Evolutionary conservation across 225 moss, liverwort and hornwort species (phyloP), one percentile per base, ranked within the genome.

Genomic region (Straminergon stramineum): DNA sequence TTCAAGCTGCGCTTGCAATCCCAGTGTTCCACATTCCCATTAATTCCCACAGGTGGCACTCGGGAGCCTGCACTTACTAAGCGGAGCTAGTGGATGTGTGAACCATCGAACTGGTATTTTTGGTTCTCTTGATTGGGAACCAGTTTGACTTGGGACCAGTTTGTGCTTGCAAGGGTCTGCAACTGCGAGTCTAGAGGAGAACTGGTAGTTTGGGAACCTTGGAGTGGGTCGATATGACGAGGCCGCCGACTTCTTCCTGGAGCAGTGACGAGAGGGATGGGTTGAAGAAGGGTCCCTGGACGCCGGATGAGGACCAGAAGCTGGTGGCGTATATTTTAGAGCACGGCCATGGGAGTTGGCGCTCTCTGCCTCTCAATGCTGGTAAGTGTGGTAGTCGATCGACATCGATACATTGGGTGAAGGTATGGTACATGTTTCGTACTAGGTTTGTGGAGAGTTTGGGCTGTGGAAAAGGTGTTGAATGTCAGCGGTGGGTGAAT

Each of bases 281-380:
- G 75, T 61, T 93, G 88, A 94, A 94, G 93, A 94, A 94, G 88
- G 94, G 94, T 23, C 93, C 94, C 37, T 94, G 94, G 94, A 94
- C 93, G 65, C 94, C 93, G 14, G 93, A 93, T 56, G 94, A 94
- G 86, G 94, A 94, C 80, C 92, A 91, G 84, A 94, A 91, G 88
- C 93, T 94, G 71, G 86, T 93, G 81, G 91, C 89, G 15, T 91
- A 94, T 43, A 82, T 94, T 82, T 91, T 88, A 53, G 66, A 89
- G 65, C 91, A 89, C 74, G 94, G 92, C 34, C 94, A 91, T 19
- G 93, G 94, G 7, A 93, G 94, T 86, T 94, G 94, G 94, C 94
- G 94, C n/a, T 91, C 91, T 48, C 91, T 94, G 65, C 94, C 94
- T 43, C 51, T 88, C 61, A 90, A 93, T 92, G 94, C 94, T 30